A percentile compares a stretch with the other conserved stretches of the same genome.
Conservation (phyloP, 768 basidiomycete genomes). For the Mycena rosella region DNA sequence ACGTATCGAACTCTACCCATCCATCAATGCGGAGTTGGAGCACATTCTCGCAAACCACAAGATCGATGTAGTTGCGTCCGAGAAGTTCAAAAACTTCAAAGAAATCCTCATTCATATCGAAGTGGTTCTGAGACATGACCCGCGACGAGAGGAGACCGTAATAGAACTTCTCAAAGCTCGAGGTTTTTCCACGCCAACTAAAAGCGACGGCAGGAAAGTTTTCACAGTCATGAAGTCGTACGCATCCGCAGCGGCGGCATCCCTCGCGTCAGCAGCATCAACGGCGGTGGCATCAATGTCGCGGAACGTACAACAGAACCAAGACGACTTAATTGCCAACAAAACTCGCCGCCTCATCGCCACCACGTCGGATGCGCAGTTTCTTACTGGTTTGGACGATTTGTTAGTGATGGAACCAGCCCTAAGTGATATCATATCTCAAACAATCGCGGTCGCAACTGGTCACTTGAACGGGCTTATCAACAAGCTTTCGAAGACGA, state of each 20-base stretch:
- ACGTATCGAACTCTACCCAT: neutral
- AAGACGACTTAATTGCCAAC: neutral
- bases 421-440: neutral
- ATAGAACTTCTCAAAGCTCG: neutral
- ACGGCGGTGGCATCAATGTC: no score
- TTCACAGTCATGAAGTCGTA: neutral
- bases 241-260: neutral
- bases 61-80: neutral
- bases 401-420: neutral
- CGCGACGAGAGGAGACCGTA: constrained; percentile 4
- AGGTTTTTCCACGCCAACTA: neutral
- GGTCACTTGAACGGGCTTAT: neutral
- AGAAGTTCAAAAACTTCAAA: constrained; percentile 9
- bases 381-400: constrained; percentile 10
- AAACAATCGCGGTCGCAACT: neutral
- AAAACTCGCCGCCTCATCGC: neutral
- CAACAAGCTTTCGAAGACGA: neutral
- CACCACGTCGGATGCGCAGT: constrained; percentile 2
- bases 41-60: neutral
- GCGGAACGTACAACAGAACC: neutral
- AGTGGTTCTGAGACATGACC: constrained; percentile 8
- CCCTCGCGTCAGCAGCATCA: no score
- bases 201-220: neutral
- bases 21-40: neutral
- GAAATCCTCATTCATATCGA: constrained; percentile 11